These are phyloP conservation scores for Fusarium phyllophilum DNA, from an alignment of 2,329 filamentous ascomycete species.

Conservation along the genomic window DNA sequence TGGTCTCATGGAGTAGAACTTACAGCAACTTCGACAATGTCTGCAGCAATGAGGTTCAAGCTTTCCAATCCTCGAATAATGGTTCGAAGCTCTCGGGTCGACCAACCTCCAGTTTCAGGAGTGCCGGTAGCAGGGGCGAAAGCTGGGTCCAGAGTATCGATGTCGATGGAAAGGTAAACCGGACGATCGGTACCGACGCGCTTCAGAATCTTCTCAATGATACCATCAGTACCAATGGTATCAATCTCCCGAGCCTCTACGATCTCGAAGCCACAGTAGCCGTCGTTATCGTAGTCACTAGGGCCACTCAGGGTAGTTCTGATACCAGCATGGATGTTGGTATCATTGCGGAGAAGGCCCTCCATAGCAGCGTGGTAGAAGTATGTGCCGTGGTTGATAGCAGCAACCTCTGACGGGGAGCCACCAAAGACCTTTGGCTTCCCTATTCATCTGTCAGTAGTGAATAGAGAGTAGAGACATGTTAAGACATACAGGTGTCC, in stretches of 20 bases:
- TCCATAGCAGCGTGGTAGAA: constrained; percentile 86
- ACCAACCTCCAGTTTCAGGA: constrained; percentile 81
- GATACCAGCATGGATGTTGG: constrained; percentile 88
- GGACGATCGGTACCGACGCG: constrained; percentile 78
- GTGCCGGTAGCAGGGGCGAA: constrained; percentile 81
- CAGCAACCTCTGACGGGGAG: constrained; percentile 77
- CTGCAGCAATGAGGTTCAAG: constrained; percentile 75
- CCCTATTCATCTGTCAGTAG: constrained; percentile 57
- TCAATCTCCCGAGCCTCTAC: constrained; percentile 71
- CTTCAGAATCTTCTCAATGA: constrained; percentile 80
- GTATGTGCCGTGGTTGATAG: constrained; percentile 89
- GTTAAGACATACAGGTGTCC: constrained; percentile 67
- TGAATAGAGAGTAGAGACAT: rapidly evolving
- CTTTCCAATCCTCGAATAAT: constrained; percentile 76
- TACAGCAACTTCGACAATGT: constrained; percentile 74
- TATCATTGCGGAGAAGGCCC: constrained; percentile 82
- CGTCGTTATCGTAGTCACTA: constrained; percentile 78
- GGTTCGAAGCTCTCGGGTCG: constrained; percentile 76
- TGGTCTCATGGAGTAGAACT: not conserved
- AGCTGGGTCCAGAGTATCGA: constrained; percentile 84
- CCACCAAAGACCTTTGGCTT: constrained; percentile 88
- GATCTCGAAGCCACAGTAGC: constrained; percentile 82
- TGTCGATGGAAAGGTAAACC: constrained; percentile 85
- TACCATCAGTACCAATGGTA: constrained; percentile 69
- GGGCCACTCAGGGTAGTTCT: constrained; percentile 78